Percentiles rank a stretch among this genome's conserved stretches.
Evolutionary conservation across 2,329 filamentous ascomycete species (phyloP).

Genomic region (Volutella citrinella): DNA sequence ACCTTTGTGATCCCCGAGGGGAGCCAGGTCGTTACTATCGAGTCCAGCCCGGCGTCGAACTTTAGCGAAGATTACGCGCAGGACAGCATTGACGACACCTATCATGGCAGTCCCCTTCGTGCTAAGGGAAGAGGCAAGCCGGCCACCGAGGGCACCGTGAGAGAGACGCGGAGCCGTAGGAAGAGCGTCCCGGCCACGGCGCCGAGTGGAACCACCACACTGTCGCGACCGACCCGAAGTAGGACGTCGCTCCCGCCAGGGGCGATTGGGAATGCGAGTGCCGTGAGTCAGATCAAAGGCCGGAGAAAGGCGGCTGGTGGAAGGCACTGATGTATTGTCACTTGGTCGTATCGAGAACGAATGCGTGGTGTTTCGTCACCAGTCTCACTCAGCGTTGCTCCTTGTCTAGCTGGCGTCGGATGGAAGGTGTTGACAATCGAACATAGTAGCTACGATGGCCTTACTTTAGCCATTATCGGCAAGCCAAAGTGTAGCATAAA

Average conservation of each 20-base stretch:
- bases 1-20: constrained; percentile 26
- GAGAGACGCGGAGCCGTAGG: constrained; percentile 17
- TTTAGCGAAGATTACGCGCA: constrained; percentile 19
- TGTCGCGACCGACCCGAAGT: constrained; percentile 6
- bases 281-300: constrained; percentile 22
- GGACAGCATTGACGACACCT: constrained; percentile 20
- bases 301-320: constrained; percentile 17
- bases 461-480: too few relatives aligned
- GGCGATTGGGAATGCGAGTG: constrained; percentile 16
- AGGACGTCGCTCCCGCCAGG: constrained; percentile 17
- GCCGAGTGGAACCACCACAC: constrained; percentile 1
- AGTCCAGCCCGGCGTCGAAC: constrained; percentile 24
- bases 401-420: neutral
- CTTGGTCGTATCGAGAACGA: too few relatives aligned
- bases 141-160: too few relatives aligned
- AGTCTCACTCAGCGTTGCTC: neutral
- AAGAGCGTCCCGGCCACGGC: constrained; percentile 16
- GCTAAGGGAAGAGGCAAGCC: too few relatives aligned
- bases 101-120: constrained; percentile 16
- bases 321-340: constrained; percentile 20
- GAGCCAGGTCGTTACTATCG: constrained; percentile 30
- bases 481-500: too few relatives aligned
- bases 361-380: too few relatives aligned
- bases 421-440: neutral
- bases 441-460: constrained; percentile 10